These are phyloP conservation scores for Drosera capensis DNA, from an alignment of 148 eudicot genomes.

Conservation along the genomic window DNA sequence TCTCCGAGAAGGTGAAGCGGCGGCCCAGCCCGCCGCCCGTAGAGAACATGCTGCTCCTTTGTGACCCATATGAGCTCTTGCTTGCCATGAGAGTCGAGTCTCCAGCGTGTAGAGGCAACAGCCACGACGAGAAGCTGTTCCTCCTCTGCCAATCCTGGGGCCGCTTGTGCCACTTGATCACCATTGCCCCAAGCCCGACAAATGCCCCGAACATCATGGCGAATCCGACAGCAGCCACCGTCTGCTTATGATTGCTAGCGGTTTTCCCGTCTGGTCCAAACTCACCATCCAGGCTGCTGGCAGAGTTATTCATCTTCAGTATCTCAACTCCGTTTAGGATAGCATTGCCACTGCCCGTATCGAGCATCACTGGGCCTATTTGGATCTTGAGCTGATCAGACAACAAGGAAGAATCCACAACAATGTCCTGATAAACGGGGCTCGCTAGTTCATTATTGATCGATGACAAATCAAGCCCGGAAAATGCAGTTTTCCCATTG, in stretches of 20 bases:
- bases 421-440: constrained; percentile 36
- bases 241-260: neutral
- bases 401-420: constrained; percentile 29
- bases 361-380: constrained; percentile 20
- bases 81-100: neutral
- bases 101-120: neutral
- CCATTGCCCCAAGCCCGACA: constrained; percentile 17
- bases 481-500: constrained; percentile 16
- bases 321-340: constrained; percentile 39
- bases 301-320: constrained; percentile 38
- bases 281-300: constrained; percentile 34
- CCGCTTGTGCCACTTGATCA: constrained; percentile 13
- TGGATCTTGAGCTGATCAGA: constrained; percentile 17
- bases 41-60: neutral
- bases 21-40: neutral
- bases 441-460: constrained; percentile 23
- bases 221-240: constrained; percentile 20
- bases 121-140: neutral
- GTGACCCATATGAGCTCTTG: neutral
- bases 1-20: constrained; percentile 1
- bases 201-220: constrained; percentile 19
- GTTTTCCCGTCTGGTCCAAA: constrained; percentile 13
- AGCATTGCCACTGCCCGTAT: constrained; percentile 16
- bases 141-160: constrained; percentile 11
- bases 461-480: constrained; percentile 30